Base-by-base conservation (phyloP, 2,329 filamentous ascomycete species). In the Emericellopsis atlantica region DNA sequence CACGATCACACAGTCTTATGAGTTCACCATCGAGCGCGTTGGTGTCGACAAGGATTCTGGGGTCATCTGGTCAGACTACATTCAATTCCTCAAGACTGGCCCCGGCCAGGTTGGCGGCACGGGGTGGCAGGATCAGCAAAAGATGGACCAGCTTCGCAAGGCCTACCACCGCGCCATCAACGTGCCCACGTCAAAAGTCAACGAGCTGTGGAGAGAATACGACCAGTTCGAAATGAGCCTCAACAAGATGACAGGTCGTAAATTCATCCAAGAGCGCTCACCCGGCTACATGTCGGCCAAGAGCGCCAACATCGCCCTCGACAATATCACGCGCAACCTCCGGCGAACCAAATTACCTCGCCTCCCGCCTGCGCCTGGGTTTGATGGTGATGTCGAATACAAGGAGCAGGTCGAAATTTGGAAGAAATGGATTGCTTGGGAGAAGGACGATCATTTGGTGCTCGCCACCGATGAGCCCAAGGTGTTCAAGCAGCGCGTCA, bases 91-190 rank as follows among this genome's bases (percentile, higher is more conserved):
- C 59, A 89, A 88, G 56, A 84, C 78, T 32, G 86, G 84, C 0
- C 92, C 92, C 1, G 92, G 92, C 6, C 79, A 79, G 43, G 76
- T 92, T 44, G 90, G 89, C 22, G 92, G 90, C 35, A 81, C 72
- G 44, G 81, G 77, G 44, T 98, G 92, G 93, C 89, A 96, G 60
- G 92, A 96, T 55, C 84, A 90, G 62, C 92, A 96, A 57, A 98
- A 98, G 69, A 94, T 95, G 83, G 92, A 98, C 52, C 71, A 84
- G 50, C 65, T 98, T 40, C 81, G 92, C 44, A 94, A 93, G 57
- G 84, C 86, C 1, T 98, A 95, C 57, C 89, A 95, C 53, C 82
- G 82, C 40, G 90, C 90, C 12, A 85, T 95, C 43, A 81, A 78
- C 48, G 77, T 95, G 32, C 93, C 93, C 5, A 94, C 87, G 47